Evolutionary conservation across 495 filamentous ascomycete genomes (phyloP).

Genomic region (Astrothelium macrocarpum): DNA sequence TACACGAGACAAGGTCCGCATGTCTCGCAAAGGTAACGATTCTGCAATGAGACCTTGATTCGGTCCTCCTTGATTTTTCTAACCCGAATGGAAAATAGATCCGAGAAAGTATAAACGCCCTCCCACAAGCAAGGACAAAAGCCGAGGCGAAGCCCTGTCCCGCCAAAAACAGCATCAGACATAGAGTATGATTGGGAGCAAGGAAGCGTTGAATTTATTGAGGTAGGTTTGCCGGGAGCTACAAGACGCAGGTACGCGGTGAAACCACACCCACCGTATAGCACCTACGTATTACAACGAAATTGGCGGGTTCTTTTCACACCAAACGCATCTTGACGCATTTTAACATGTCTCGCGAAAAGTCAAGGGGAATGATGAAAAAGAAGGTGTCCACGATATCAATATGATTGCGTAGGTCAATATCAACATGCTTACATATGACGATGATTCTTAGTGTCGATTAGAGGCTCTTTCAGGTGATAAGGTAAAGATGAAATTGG

Average conservation of each 20-base stretch:
- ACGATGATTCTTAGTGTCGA: too few species aligned
- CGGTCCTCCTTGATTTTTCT: constrained; percentile 7
- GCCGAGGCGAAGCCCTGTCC: neutral
- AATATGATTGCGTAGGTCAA: too few species aligned
- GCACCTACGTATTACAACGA: neutral
- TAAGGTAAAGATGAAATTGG: too few species aligned
- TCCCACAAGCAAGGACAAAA: constrained; percentile 5
- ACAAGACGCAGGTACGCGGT: neutral
- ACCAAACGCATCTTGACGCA: neutral
- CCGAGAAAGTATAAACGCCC: constrained; percentile 19
- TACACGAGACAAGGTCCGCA: constrained; percentile 15
- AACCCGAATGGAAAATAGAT: constrained; percentile 11
- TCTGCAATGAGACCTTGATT: neutral
- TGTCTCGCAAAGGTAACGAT: constrained; percentile 22
- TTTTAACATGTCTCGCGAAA: too few species aligned
- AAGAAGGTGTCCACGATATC: too few species aligned
- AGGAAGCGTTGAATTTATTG: neutral
- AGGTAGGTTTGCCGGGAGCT: neutral
- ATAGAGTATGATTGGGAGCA: neutral
- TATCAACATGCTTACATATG: too few species aligned
- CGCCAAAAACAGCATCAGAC: constrained; percentile 4
- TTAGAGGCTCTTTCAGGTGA: too few species aligned
- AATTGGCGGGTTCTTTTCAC: neutral
- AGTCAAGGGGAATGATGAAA: too few species aligned
- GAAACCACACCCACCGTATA: neutral